Evolutionary conservation across 164 flowering plant genomes (phyloP), one percentile per base, ranked within the genome.

Genomic region (Cinnamomum chago): DNA sequence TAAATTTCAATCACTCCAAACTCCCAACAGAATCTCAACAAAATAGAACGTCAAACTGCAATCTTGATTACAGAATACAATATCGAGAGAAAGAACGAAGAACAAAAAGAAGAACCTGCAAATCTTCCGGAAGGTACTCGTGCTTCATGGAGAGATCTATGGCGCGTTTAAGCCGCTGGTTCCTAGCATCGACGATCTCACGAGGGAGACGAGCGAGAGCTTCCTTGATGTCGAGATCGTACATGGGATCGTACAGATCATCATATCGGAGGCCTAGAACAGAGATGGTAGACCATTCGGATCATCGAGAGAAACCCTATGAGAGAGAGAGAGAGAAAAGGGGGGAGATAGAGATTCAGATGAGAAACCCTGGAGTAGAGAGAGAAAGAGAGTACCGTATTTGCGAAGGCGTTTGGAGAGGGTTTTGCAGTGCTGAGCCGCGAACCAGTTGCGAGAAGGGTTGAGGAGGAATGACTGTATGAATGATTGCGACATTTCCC

Each of bases 71-170:
- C 35, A 30, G 35, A 30, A 30, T 30, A 30, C 35, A 30, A 30
- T 30, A 30, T 30, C 6, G 9, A 40, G 10, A 40, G 11, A 52
- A 68, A 40, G 4, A 55, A 71, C 1, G 2, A 27, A 25, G 28
- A 47, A 18, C 22, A 72, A 65, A 18, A 58, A 27, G 58, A 62
- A 13, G n/a, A 6, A 95, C 99, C 99, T 93, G 99, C 65, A 95
- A 84, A 71, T 93, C 84, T 7, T 82, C 84, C 5, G 97, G 83
- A 23, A 95, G 95, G 80, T 95, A 89, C 77, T 86, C 85, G 80
- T 95, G 99, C 82, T 95, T 95, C 99, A 95, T 86, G 74, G 99
- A 95, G 50, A 95, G 93, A 86, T 95, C 98, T 85, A 93, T 86
- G 76, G 99, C 99, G 24, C 99, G 92, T 85, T 90, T 89, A 66